phyloP scores from a whole-genome alignment of 225 moss, liverwort and hornwort species.

The Pseudoscleropodium purum region DNA sequence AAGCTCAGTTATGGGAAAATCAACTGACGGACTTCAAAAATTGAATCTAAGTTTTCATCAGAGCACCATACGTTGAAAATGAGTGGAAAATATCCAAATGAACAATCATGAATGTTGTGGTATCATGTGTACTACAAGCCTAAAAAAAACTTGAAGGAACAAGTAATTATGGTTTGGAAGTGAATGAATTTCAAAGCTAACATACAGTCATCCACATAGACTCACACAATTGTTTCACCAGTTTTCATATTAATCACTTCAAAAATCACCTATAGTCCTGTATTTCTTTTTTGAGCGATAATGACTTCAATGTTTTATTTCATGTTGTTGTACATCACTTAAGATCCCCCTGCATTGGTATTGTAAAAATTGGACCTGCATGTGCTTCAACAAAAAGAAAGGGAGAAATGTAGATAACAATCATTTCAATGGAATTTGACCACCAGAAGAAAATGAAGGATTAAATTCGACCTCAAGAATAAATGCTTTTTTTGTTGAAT shows the following conservation, averaged over 20 bases:
- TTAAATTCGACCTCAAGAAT: too few relatives aligned
- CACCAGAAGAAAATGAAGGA: too few relatives aligned
- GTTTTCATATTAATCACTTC: neutral
- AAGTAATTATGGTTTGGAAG: neutral
- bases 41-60: neutral
- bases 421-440: neutral
- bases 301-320: neutral
- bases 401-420: neutral
- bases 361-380: neutral
- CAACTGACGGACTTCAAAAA: neutral
- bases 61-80: too few relatives aligned
- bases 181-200: neutral
- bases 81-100: too few relatives aligned
- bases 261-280: too few relatives aligned
- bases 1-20: neutral
- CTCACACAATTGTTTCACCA: neutral
- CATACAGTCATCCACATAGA: too few relatives aligned
- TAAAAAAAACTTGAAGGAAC: neutral
- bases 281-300: too few relatives aligned
- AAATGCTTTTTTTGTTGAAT: too few relatives aligned
- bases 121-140: neutral
- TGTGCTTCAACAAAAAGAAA: fast-evolving
- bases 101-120: too few relatives aligned
- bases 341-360: neutral
- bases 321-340: neutral